phyloP scores from a whole-genome alignment of 2,329 filamentous ascomycete species.

The Aspergillus brunneoviolaceus region DNA sequence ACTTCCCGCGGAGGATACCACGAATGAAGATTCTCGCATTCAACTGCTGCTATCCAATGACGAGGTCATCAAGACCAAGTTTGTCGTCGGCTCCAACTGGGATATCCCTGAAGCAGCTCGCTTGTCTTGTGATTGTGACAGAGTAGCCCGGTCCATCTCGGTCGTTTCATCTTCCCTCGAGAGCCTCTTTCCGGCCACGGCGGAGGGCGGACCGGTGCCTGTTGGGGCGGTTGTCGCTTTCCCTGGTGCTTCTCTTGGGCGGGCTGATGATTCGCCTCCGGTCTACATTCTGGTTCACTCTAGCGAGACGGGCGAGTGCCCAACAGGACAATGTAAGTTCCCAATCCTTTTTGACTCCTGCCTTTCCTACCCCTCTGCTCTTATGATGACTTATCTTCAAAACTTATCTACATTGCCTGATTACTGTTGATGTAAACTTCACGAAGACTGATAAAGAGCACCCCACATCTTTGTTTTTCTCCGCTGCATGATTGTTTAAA shows the following conservation, averaged over 20 bases:
- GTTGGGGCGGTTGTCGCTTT: constrained; percentile 59
- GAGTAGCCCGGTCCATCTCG: constrained; percentile 62
- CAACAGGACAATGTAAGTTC: constrained; percentile 81
- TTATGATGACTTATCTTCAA: constrained; percentile 74
- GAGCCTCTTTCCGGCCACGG: constrained; percentile 65
- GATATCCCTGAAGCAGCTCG: constrained; percentile 32
- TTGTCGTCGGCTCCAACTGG: constrained; percentile 39
- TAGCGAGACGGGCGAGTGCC: constrained; percentile 90
- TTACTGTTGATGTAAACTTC: constrained; percentile 79
- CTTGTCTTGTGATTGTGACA: constrained; percentile 29
- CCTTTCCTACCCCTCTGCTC: constrained; percentile 36
- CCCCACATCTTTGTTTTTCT: constrained; percentile 16
- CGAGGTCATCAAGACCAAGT: constrained; percentile 38
- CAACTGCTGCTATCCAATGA: constrained; percentile 37
- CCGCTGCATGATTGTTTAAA: constrained; percentile 18
- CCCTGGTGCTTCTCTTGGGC: constrained; percentile 31
- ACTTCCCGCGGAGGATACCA: constrained; percentile 12
- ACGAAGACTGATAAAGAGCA: constrained; percentile 71
- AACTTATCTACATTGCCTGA: constrained; percentile 99
- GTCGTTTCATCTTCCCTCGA: constrained; percentile 67
- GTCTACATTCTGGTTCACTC: constrained; percentile 72
- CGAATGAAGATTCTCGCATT: constrained; percentile 23
- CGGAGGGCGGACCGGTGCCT: constrained; percentile 74
- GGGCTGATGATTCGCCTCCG: constrained; percentile 42
- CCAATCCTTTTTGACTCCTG: constrained; percentile 14